Evolutionary conservation across 331 rosid species (phyloP), one percentile per base, ranked within the genome.

Genomic region (Saraca asoca): DNA sequence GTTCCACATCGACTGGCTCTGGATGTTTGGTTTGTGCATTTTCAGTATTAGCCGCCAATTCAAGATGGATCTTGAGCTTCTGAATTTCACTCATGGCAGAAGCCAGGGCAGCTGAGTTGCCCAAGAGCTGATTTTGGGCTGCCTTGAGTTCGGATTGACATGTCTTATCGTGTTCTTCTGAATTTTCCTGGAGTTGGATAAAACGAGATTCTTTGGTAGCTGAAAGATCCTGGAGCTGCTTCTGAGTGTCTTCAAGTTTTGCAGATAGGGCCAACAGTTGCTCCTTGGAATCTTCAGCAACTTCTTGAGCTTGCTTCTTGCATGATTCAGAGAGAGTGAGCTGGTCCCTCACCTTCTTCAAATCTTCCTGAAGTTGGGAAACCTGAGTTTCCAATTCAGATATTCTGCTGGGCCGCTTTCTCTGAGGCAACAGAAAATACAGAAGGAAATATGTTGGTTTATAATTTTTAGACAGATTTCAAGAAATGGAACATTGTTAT

Each of bases 351-450:
- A 85, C 85, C 55, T 69, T 80, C 58, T 82, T 87, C 68, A 94
- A 73, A 66, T 90, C 96, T 54, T 80, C 95, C 79, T 81, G 86
- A 45, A 90, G 95, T 62, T 83, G 87, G 58, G 91, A 75, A 69
- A 86, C 71, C 87, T 88, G 97, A 51, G 92, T 79, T 74, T 94
- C 96, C 76, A 94, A 77, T 62, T 94, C 99, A 8, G 93, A 78
- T 76, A 90, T 85, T 79, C 77, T 82, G 86, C 85, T 90, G 0
- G 97, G 91, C 61, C 88, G 89, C 79, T 86, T 90, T 78, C 83
- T 85, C 99, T 94, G 79, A 17, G 54, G 72, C 18, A 81, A 62
- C 50, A 75, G 33, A 14, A 15, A 3, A 64, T 39, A 45, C 18
- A 43, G 3, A 45, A 42, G 54, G 31, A 24, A 24, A 19, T 29